A percentile compares a stretch with the other conserved stretches of the same genome.
These are phyloP conservation scores for Neonectria punicea DNA, from an alignment of 2,329 filamentous ascomycete genomes.

Conservation along the genomic window DNA sequence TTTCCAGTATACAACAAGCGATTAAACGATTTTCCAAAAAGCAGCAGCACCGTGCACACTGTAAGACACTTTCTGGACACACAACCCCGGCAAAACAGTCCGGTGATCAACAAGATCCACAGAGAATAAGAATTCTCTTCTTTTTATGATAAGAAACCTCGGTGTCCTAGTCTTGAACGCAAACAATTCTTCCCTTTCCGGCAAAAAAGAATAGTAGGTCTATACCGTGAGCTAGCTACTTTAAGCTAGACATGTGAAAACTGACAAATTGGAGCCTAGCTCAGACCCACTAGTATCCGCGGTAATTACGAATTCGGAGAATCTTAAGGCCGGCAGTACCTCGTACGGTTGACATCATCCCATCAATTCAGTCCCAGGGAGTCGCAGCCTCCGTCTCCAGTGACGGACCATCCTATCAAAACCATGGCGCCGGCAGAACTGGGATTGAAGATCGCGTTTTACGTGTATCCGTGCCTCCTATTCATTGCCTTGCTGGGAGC, in stretches of 20 bases:
- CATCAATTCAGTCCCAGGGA: not conserved
- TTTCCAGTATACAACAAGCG: too few relatives aligned
- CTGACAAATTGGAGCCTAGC: not conserved
- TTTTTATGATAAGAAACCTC: too few relatives aligned
- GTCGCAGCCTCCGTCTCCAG: not conserved
- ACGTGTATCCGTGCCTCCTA: conserved; percentile 53
- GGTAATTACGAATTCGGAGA: not conserved
- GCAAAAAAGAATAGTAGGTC: too few relatives aligned
- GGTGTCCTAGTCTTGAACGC: too few relatives aligned
- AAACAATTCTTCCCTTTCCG: too few relatives aligned
- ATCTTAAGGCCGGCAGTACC: not conserved
- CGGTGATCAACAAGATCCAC: too few relatives aligned
- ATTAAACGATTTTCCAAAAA: too few relatives aligned
- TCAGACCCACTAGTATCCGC: not conserved
- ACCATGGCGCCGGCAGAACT: conserved; percentile 49
- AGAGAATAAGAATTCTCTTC: too few relatives aligned
- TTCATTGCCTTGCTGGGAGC: conserved; percentile 50
- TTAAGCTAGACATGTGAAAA: not conserved
- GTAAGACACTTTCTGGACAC: too few relatives aligned
- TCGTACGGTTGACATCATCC: conserved; percentile 2
- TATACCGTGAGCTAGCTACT: too few relatives aligned
- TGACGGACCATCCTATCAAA: not conserved
- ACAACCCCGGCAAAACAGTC: too few relatives aligned
- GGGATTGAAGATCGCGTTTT: conserved; percentile 53
- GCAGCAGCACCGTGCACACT: too few relatives aligned